Evolutionary conservation across 106 monocot species (phyloP).

Genomic region (Chionographis japonica): DNA sequence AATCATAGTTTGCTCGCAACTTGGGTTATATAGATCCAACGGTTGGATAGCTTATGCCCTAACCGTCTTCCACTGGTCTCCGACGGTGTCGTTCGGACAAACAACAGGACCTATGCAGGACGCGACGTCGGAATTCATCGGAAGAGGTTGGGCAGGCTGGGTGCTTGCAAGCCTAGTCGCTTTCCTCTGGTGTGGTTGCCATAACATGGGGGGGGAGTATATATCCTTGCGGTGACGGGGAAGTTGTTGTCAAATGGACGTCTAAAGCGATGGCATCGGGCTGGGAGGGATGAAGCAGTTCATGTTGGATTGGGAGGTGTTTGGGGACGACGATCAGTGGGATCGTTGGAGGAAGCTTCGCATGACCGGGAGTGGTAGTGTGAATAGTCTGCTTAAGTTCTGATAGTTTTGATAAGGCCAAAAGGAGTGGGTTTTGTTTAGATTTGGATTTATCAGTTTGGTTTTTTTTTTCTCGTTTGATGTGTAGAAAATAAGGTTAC

Average conservation of each 20-base stretch:
- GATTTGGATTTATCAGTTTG: too few relatives aligned
- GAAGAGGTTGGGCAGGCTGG: background rate
- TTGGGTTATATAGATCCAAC: too few relatives aligned
- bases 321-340: background rate
- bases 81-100: slow-evolving; percentile 66
- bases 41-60: too few relatives aligned
- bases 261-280: slow-evolving; percentile 6
- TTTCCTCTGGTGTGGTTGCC: slow-evolving; percentile 2
- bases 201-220: background rate
- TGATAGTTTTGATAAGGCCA: too few relatives aligned
- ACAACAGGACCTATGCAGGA: slow-evolving; percentile 4
- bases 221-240: background rate
- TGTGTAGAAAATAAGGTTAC: too few relatives aligned
- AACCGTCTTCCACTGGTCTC: slow-evolving; percentile 15
- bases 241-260: background rate
- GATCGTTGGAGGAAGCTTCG: background rate
- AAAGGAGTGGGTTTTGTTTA: too few relatives aligned
- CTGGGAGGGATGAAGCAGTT: slow-evolving; percentile 35
- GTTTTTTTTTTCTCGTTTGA: too few relatives aligned
- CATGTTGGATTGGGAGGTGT: slow-evolving; percentile 1
- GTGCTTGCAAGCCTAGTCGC: slow-evolving; percentile 3
- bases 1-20: too few relatives aligned
- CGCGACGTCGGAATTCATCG: background rate
- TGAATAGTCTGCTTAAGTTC: too few relatives aligned
- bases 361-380: background rate